Base-by-base conservation (phyloP, 768 basidiomycete genomes). In the Boletellus emodensis region DNA sequence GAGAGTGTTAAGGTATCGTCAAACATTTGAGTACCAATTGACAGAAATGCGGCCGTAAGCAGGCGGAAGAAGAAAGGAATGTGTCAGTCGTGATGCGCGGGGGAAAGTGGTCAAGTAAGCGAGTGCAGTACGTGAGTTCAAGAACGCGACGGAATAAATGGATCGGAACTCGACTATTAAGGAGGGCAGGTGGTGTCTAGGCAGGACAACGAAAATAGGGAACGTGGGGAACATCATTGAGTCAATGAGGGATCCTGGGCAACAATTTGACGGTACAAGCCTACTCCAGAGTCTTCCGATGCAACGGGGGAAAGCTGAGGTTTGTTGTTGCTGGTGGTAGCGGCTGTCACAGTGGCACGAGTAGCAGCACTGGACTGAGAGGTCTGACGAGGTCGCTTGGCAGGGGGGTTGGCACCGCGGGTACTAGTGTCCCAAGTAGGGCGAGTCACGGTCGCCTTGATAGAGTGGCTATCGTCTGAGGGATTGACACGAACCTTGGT, bases 181-280 rank as follows among this genome's bases (percentile, higher is more conserved):
- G 46, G 46, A 54, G 43, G 34, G 44, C 50, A 34, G 53, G 40
- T 55, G 44, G 49, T 45, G 36, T 64, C 60, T 62, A 62, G 55
- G 34, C 39, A 49, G 36, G 43, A 49, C 44, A 46, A 40, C 26
- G 46, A 54, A 46, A 46, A 22, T 48, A 39, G 17, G 33, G 34
- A 38, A 44, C 40, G 48, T 44, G 32, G 34, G 33, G 40, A 48
- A 55, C 34, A 52, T 65, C 51, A 64, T 50, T 70, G 68, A 58
- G 77, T 79, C 65, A 90, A 72, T 54, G 84, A 81, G 37, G 83
- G 83, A 62, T 90, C 85, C 55, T 87, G 80, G 45, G 82, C 83
- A 61, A 90, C 75, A 67, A 91, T 81, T 68, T 88, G 85, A 54
- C 87, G 84, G 73, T 90, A 89, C 64, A 92, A 68, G 57, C 85